A percentile compares a stretch with the other conserved stretches of the same genome.
Conservation (phyloP, 306 rosid species). For the Trifolium fragiferum region DNA sequence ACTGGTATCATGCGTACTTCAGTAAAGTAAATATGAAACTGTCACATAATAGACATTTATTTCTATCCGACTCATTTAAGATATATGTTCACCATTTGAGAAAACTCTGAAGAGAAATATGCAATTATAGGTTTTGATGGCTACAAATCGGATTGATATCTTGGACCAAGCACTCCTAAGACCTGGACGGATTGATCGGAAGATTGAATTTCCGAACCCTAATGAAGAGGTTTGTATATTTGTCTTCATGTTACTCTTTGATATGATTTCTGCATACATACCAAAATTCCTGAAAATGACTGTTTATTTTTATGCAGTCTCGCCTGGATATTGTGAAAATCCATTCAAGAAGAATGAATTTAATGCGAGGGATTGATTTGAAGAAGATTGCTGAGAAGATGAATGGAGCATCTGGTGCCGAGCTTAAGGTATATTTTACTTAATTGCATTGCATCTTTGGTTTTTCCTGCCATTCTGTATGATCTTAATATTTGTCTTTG, state of each 20-base stretch:
- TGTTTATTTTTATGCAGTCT: constrained; percentile 63
- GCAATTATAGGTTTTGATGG: constrained; percentile 87
- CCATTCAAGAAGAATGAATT: constrained; percentile 98
- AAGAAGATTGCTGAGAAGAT: constrained; percentile 98
- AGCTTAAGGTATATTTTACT: constrained; percentile 75
- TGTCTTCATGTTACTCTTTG: constrained; percentile 8
- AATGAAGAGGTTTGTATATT: constrained; percentile 70
- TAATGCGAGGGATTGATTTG: constrained; percentile 99
- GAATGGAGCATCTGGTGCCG: constrained; percentile 99
- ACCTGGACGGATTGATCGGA: constrained; percentile 97
- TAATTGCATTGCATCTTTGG: constrained; percentile 4
- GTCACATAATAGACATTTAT: constrained; percentile 5
- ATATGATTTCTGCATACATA: constrained; percentile 17
- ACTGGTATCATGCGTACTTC: background rate
- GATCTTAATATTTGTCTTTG: background rate
- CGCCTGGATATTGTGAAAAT: constrained; percentile 95
- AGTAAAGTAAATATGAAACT: background rate
- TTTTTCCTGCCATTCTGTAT: constrained; percentile 19
- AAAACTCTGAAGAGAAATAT: constrained; percentile 37
- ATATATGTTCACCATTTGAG: background rate
- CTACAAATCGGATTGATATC: constrained; percentile 97
- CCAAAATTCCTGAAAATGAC: constrained; percentile 17
- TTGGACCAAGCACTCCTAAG: constrained; percentile 98
- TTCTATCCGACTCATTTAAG: background rate
- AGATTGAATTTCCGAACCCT: constrained; percentile 98